These are phyloP conservation scores for grape (Vitis vinifera) DNA, from an alignment of 164 flowering plant species.

Conservation along the genomic window DNA sequence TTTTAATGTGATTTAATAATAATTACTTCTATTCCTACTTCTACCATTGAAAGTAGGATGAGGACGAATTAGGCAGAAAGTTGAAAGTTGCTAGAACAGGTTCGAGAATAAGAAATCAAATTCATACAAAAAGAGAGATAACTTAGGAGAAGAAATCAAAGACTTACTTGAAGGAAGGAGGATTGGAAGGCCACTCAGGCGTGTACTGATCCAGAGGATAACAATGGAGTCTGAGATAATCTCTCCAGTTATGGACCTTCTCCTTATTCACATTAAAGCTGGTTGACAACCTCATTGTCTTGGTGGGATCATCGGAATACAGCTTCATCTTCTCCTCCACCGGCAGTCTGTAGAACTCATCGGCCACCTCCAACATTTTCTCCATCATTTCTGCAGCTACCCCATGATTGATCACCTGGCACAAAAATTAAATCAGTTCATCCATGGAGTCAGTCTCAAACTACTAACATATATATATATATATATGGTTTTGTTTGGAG, in stretches of 20 bases:
- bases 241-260: conserved; percentile 81
- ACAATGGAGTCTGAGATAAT: conserved; percentile 81
- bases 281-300: conserved; percentile 71
- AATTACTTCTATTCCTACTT: no score
- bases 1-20: no score
- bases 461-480: background rate
- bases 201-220: conserved; percentile 59
- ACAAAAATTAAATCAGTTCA: background rate
- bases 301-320: conserved; percentile 57
- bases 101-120: no score
- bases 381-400: conserved; percentile 37
- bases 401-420: conserved; percentile 77
- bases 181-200: conserved; percentile 73
- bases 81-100: no score
- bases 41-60: no score
- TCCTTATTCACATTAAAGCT: conserved; percentile 75
- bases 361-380: conserved; percentile 39
- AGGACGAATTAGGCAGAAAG: no score
- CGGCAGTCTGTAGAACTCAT: conserved; percentile 61
- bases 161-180: conserved; percentile 72
- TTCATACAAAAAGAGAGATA: background rate
- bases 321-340: conserved; percentile 74
- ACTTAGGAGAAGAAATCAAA: background rate
- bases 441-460: no score
- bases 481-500: background rate